Conservation (phyloP, 108 stramenopile species). For the Skeletonema menzelii region DNA sequence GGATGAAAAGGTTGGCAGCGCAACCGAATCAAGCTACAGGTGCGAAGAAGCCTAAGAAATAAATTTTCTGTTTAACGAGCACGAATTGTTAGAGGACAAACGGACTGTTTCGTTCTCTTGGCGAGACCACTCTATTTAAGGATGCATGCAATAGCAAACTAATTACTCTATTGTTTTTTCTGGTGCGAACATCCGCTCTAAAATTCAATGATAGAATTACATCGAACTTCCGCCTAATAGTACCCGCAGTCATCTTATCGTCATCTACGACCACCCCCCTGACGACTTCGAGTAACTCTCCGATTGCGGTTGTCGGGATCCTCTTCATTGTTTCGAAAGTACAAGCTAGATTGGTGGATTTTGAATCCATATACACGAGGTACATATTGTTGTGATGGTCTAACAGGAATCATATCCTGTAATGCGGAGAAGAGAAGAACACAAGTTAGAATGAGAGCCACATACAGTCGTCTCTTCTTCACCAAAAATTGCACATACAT, state of each 20-base stretch:
- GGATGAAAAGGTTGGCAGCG: conserved; percentile 57
- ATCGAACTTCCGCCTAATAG: no score
- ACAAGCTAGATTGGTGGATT: conserved; percentile 82
- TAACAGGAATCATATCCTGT: conserved; percentile 81
- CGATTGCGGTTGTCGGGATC: conserved; percentile 49
- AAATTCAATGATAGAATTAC: no score
- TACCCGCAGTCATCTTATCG: not conserved
- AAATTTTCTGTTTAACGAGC: not conserved
- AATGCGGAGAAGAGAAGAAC: not conserved
- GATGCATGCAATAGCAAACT: no score
- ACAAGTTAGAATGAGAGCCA: not conserved
- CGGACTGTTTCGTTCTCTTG: no score
- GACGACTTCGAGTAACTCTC: conserved; percentile 40
- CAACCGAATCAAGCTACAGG: not conserved
- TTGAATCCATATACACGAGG: conserved; percentile 97
- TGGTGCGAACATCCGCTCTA: no score
- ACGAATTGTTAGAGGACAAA: no score
- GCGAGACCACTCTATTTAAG: no score
- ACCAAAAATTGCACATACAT: conserved; percentile 12
- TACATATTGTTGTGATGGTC: conserved; percentile 82
- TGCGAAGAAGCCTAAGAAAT: conserved; percentile 14
- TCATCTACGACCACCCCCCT: conserved; percentile 29
- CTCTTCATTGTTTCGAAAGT: conserved; percentile 78
- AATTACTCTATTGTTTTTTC: no score
- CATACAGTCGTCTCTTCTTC: not conserved